Conservation (phyloP, 2,329 filamentous ascomycete genomes). For the Coniochaeta sp. region DNA sequence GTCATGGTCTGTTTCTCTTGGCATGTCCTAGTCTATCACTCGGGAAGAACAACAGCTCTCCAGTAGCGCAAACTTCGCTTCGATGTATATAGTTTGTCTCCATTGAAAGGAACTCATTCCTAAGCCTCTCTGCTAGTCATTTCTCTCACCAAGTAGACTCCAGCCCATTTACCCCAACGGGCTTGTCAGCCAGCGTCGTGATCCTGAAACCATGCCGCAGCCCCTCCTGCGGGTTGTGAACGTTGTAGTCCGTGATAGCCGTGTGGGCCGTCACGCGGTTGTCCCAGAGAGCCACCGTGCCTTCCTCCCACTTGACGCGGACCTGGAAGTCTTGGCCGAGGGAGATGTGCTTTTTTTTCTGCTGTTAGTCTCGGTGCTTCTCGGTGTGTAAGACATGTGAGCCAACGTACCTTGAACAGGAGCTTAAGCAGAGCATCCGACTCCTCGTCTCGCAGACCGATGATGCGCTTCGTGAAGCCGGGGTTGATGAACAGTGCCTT, state of each 20-base stretch:
- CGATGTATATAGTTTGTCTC: background rate
- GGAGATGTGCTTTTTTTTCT: slow-evolving; percentile 31
- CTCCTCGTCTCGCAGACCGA: slow-evolving; percentile 61
- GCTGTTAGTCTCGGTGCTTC: too few species aligned
- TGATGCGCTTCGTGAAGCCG: slow-evolving; percentile 31
- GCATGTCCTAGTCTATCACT: too few species aligned
- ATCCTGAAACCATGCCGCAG: slow-evolving; percentile 32
- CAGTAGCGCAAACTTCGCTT: background rate
- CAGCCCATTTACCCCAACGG: slow-evolving; percentile 27
- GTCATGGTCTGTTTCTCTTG: too few species aligned
- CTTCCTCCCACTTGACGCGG: slow-evolving; percentile 55
- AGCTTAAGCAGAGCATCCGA: slow-evolving; percentile 62
- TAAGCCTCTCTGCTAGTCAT: too few species aligned
- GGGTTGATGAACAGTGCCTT: slow-evolving; percentile 21
- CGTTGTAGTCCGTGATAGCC: slow-evolving; percentile 35
- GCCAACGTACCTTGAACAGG: slow-evolving; percentile 39
- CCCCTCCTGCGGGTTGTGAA: slow-evolving; percentile 29
- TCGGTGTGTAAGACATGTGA: too few species aligned
- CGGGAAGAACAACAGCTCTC: too few species aligned
- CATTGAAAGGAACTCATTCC: too few species aligned
- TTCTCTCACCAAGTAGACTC: slow-evolving; percentile 28
- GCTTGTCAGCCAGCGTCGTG: slow-evolving; percentile 29
- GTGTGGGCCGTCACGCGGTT: slow-evolving; percentile 46
- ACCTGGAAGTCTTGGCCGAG: slow-evolving; percentile 60
- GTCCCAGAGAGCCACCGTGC: slow-evolving; percentile 63